Evolutionary conservation across 805 yeast genomes (phyloP).

Genomic region (Groenewaldozyma tartarivorans): DNA sequence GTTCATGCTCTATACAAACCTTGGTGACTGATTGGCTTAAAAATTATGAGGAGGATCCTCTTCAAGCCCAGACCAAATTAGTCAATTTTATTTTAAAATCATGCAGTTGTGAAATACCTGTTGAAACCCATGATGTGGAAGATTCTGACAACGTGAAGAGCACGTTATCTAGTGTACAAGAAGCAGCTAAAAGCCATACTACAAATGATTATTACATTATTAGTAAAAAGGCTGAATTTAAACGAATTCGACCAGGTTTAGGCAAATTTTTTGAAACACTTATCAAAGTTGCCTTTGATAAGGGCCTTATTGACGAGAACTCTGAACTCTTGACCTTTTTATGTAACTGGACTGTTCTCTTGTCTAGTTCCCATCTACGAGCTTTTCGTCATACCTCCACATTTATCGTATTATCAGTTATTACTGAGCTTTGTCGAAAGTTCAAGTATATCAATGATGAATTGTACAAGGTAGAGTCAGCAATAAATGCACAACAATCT

Average conservation of each 20-base stretch:
- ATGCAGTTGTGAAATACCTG: slow-evolving; percentile 60
- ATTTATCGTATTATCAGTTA: slow-evolving; percentile 45
- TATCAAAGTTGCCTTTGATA: slow-evolving; percentile 2
- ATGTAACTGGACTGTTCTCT: slow-evolving; percentile 65
- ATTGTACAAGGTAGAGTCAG: not conserved
- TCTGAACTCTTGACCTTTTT: slow-evolving; percentile 3
- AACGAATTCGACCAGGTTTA: slow-evolving; percentile 45
- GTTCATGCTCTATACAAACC: too few species aligned
- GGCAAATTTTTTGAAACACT: slow-evolving; percentile 38
- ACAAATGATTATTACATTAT: slow-evolving; percentile 62
- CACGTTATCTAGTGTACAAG: slow-evolving; percentile 64
- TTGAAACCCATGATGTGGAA: slow-evolving; percentile 67
- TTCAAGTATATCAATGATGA: slow-evolving; percentile 1
- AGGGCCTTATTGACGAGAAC: slow-evolving; percentile 11
- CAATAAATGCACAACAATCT: not conserved
- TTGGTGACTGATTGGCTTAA: slow-evolving; percentile 52
- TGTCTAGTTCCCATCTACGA: slow-evolving; percentile 61
- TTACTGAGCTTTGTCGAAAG: slow-evolving; percentile 48
- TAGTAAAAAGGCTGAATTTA: slow-evolving; percentile 39
- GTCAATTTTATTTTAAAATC: slow-evolving; percentile 60
- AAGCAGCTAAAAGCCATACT: slow-evolving; percentile 46
- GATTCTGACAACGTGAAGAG: slow-evolving; percentile 61
- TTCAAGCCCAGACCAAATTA: slow-evolving; percentile 47
- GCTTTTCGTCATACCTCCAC: slow-evolving; percentile 66
- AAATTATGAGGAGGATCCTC: slow-evolving; percentile 35